phyloP scores from a whole-genome alignment of 2,329 filamentous ascomycete species.

The Ceratocystis cubensis region DNA sequence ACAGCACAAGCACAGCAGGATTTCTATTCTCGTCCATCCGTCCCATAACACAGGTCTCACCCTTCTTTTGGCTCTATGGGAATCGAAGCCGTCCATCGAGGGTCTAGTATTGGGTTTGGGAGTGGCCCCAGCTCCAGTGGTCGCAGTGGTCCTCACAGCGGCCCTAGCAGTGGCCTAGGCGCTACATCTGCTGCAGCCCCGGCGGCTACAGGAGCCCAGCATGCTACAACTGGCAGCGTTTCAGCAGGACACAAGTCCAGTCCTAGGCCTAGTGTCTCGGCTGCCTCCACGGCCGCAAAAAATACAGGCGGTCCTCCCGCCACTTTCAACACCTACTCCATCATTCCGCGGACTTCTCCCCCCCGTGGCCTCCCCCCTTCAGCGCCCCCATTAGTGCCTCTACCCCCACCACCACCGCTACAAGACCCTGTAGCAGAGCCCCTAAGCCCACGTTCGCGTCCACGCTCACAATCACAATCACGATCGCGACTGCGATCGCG shows the following conservation, averaged over 20 bases:
- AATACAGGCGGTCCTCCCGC: not conserved
- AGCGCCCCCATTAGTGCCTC: constrained; percentile 1
- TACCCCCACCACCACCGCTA: not conserved
- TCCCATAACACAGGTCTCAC: not conserved
- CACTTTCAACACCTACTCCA: not conserved
- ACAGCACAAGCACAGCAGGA: not conserved
- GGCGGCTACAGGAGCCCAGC: not conserved
- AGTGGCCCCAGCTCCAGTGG: not conserved
- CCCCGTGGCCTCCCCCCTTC: not conserved
- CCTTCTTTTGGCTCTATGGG: not conserved
- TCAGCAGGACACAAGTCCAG: not conserved
- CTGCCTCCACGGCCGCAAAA: not conserved
- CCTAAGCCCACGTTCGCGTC: not conserved
- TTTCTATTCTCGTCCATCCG: not conserved
- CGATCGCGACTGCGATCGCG: not conserved
- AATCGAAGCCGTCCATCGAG: not conserved
- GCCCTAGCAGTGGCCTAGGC: not conserved
- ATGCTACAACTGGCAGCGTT: not conserved
- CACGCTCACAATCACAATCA: too few species aligned
- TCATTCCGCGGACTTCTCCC: not conserved
- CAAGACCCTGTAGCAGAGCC: not conserved
- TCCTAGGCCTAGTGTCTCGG: not conserved
- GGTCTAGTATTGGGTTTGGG: not conserved
- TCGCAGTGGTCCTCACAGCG: not conserved
- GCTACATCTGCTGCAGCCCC: not conserved